phyloP scores from a whole-genome alignment of 768 basidiomycete genomes.

The Lentinula lateritia region DNA sequence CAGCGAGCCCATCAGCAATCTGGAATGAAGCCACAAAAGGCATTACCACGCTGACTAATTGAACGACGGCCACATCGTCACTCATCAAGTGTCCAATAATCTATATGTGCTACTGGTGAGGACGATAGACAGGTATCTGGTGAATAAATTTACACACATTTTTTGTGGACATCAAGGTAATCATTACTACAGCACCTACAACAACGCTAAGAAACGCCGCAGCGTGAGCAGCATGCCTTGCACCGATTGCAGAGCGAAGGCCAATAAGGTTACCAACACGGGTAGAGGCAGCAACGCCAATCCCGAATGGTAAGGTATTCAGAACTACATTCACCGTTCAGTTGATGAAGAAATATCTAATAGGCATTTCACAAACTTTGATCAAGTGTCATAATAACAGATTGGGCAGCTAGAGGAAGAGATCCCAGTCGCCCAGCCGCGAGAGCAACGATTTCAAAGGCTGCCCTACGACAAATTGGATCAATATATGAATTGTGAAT shows the following conservation, averaged over 20 bases:
- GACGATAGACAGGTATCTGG: neutral
- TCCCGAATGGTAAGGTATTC: slow-evolving; percentile 72
- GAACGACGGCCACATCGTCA: slow-evolving; percentile 52
- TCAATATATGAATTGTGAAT: neutral
- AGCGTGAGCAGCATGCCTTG: slow-evolving; percentile 55
- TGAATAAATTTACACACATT: slow-evolving; percentile 34
- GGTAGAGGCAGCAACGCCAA: slow-evolving; percentile 69
- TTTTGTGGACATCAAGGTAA: slow-evolving; percentile 47
- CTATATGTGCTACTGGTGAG: slow-evolving; percentile 22
- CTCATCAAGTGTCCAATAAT: slow-evolving; percentile 66
- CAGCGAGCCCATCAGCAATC: slow-evolving; percentile 73
- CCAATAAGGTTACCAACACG: slow-evolving; percentile 74
- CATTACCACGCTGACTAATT: slow-evolving; percentile 59
- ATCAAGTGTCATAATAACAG: slow-evolving; percentile 77
- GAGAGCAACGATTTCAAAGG: slow-evolving; percentile 78
- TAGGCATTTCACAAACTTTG: slow-evolving; percentile 41
- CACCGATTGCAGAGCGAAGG: slow-evolving; percentile 41
- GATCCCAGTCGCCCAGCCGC: slow-evolving; percentile 67
- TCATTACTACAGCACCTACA: slow-evolving; percentile 55
- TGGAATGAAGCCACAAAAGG: slow-evolving; percentile 76
- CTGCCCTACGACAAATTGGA: slow-evolving; percentile 43
- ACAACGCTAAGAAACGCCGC: slow-evolving; percentile 60
- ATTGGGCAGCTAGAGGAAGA: slow-evolving; percentile 68
- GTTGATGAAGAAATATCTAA: neutral
- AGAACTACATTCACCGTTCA: slow-evolving; percentile 37